Percentiles rank a stretch among this genome's conserved stretches.
Conservation (phyloP, 2,329 filamentous ascomycete genomes). For the Apiospora rasikravindrae region DNA sequence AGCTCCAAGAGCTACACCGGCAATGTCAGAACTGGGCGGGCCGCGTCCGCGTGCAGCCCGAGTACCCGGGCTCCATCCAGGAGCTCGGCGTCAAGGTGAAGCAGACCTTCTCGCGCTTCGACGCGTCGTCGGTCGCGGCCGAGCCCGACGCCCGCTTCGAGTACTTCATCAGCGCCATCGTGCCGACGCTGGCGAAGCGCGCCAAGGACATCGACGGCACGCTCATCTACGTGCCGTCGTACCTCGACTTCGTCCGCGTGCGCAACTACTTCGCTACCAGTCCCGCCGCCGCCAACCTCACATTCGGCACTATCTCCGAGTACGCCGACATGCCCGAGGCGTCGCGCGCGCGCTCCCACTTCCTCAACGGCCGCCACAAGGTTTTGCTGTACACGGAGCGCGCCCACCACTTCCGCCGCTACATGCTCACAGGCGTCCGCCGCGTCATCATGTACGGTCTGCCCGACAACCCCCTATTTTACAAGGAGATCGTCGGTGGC, state of each 20-base stretch:
- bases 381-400: constrained; percentile 91
- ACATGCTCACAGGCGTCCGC: constrained; percentile 79
- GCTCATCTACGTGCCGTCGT: constrained; percentile 88
- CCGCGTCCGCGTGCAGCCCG: constrained; percentile 73
- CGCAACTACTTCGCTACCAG: constrained; percentile 89
- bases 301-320: constrained; percentile 87
- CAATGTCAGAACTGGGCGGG: constrained; percentile 80
- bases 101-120: constrained; percentile 91
- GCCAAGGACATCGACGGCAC: constrained; percentile 71
- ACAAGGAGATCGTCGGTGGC: constrained; percentile 74
- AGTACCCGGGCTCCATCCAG: constrained; percentile 75
- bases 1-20: constrained; percentile 81
- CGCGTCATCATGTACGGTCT: constrained; percentile 88
- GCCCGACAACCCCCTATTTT: constrained; percentile 86
- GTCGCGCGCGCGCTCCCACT: constrained; percentile 84
- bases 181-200: constrained; percentile 76
- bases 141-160: constrained; percentile 91
- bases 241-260: constrained; percentile 92
- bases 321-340: constrained; percentile 82
- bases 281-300: constrained; percentile 54
- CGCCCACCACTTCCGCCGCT: constrained; percentile 96
- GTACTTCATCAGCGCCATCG: constrained; percentile 83
- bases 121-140: constrained; percentile 68
- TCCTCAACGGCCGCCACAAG: constrained; percentile 80
- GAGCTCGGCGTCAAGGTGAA: constrained; percentile 73